These are phyloP conservation scores for Conringia planisiliqua DNA, from an alignment of 345 rosid genomes.

Conservation along the genomic window DNA sequence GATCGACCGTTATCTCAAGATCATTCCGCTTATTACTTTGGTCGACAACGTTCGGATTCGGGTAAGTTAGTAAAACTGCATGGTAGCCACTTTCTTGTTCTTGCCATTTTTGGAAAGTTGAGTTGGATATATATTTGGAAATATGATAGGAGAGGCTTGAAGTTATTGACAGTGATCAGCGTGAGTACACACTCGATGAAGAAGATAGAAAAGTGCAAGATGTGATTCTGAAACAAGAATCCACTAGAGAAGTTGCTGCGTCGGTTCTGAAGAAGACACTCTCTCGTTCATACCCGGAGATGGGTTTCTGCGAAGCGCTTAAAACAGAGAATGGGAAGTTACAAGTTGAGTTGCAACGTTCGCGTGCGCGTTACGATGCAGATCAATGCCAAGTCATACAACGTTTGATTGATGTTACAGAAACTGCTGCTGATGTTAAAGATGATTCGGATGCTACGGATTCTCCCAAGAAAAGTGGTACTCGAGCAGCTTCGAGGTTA, in stretches of 20 bases:
- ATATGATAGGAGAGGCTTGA: conserved; percentile 73
- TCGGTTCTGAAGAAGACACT: conserved; percentile 65
- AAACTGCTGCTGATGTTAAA: conserved; percentile 44
- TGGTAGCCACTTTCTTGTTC: not conserved
- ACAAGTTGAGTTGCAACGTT: conserved; percentile 68
- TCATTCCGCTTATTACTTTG: conserved; percentile 82
- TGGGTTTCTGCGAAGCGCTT: conserved; percentile 74
- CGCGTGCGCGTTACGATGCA: conserved; percentile 64
- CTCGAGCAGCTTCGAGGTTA: conserved; percentile 52
- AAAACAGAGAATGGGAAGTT: conserved; percentile 67
- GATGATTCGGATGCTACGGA: conserved; percentile 37
- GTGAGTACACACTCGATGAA: conserved; percentile 85
- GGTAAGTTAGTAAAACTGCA: conserved; percentile 36
- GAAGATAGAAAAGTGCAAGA: conserved; percentile 83
- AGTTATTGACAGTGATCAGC: conserved; percentile 75
- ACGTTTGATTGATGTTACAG: conserved; percentile 70
- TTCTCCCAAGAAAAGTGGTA: conserved; percentile 40
- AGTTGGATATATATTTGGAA: not conserved
- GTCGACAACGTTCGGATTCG: conserved; percentile 87
- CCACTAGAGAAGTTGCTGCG: conserved; percentile 47
- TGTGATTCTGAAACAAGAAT: conserved; percentile 69
- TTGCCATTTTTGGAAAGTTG: not conserved
- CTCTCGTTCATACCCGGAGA: conserved; percentile 77
- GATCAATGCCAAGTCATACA: conserved; percentile 75
- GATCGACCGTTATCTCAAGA: conserved; percentile 85